Base-by-base conservation (phyloP, 2,329 filamentous ascomycete species). In the Colletotrichum graminicola region DNA sequence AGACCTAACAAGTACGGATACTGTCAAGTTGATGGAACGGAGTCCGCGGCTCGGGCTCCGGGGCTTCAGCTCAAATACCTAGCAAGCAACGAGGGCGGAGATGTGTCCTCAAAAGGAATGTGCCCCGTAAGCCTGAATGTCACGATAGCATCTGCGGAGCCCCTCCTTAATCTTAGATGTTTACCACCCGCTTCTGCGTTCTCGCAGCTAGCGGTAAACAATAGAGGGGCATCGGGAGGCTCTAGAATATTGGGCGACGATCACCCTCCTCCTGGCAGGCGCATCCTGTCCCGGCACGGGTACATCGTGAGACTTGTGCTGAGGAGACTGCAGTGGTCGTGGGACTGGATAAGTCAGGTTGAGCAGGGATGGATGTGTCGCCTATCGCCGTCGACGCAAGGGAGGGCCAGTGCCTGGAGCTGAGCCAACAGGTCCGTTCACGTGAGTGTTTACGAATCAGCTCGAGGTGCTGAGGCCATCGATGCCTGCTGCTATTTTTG, bases 111-210 rank as follows among this genome's bases (percentile, higher is more conserved):
- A 73, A 73, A 21, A 47, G 71, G 71, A 68, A 72, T n/a, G 32
- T 56, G 16, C 23, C 23, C 71, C 71, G 60, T 32, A 47, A 29
- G 36, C 54, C 49, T 36, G 69, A 63, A 56, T 66, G 43, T 56
- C 32, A 68, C 62, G 60, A 61, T 67, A 47, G 55, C 69, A 72
- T 62, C 72, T 72, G 72, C 72, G 69, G 52, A 72, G 67, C 64
- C 64, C 72, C 72, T 73, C 69, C 64, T 61, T 65, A 73, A 73
- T 73, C 69, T 72, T 73, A 73, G 66, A 72, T 73, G 72, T 73
- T 73, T 73, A 69, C 72, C 64, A 49, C 34, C 34, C 5, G 62
- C 55, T 47, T 64, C 21, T 69, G 61, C 64, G 51, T 66, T 65
- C 43, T 61, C 64, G 60, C 60, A 68, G 49, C 36, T 71, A 51